Conservation (phyloP, 306 rosid species). For the Urtica urens region DNA sequence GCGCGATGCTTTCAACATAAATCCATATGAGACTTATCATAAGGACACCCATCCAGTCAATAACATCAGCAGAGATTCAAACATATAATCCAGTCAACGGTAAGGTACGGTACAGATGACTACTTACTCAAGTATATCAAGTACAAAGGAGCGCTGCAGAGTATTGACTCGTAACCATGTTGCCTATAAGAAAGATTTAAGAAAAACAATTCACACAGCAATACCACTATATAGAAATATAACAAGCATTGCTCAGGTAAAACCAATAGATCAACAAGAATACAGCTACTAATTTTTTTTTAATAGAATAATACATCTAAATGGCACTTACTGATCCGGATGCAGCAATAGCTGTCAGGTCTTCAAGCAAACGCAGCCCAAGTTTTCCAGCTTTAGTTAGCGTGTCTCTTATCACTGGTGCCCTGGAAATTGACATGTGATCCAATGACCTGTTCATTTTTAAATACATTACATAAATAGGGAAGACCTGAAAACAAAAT, state of each 20-base stretch:
- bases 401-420: constrained; percentile 49
- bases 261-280: constrained; percentile 11
- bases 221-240: constrained; percentile 13
- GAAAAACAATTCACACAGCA: too few species aligned
- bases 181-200: constrained; percentile 57
- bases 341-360: constrained; percentile 98
- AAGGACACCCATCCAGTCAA: neutral
- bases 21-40: neutral
- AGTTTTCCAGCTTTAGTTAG: constrained; percentile 73
- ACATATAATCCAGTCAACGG: neutral
- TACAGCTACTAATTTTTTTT: constrained; percentile 10
- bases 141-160: constrained; percentile 76
- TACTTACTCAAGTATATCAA: constrained; percentile 95
- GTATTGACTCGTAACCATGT: constrained; percentile 63
- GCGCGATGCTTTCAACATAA: neutral
- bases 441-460: constrained; percentile 50
- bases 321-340: constrained; percentile 98
- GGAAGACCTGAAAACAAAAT: constrained; percentile 15
- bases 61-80: neutral
- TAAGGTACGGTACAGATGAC: constrained; percentile 14
- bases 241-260: neutral
- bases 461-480: constrained; percentile 11
- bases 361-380: constrained; percentile 93
- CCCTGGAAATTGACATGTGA: constrained; percentile 48
- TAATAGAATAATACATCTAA: constrained; percentile 25